Base-by-base conservation (phyloP, 2,329 filamentous ascomycete species). In the Colletotrichum abscissum region DNA sequence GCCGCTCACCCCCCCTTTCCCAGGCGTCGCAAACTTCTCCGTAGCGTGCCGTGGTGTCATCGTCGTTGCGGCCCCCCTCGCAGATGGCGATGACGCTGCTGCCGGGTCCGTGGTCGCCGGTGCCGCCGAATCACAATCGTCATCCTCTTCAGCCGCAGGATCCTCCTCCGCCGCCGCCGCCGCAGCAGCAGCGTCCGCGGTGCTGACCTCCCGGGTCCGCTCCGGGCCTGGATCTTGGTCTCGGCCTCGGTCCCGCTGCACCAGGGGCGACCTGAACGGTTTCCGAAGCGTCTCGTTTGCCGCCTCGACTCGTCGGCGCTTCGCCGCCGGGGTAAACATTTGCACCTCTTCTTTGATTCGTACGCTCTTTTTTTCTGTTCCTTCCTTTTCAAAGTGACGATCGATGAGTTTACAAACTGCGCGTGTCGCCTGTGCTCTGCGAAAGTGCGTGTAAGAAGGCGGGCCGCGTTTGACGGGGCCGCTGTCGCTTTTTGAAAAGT, bases 211-310 rank as follows among this genome's bases (percentile, higher is more conserved):
- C 38, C 38, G 38, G 14, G 14, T 42, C 38, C 38, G 38, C 5
- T 30, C 59, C 12, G 33, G 42, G 42, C 19, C 42, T n/a, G 42
- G 19, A 6, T 19, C 38, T 46, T 16, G 22, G 22, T 30, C 55
- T 12, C 38, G 52, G 66, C 38, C 55, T 12, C 54, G 52, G 66
- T 66, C 62, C 28, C 69, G 58, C 28, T 66, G 58, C 56, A 63
- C 62, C 42, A 75, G 14, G 14, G 75, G 75, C 24, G 75, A 76
- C 11, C 68, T 73, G 52, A 76, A 76, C 12, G 75, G 75, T 56
- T 75, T 69, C 16, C 73, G 73, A 11, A 76, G 67, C 12, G 73
- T 71, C 46, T 75, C 62, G 67, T 66, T 75, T 33, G 75, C 75
- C 35, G 38, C 30, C 22, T 76, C 70, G 60, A 74, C 46, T 7